These are phyloP conservation scores for Ceratocystis alfenasii DNA, from an alignment of 2,329 filamentous ascomycete genomes.

Conservation along the genomic window DNA sequence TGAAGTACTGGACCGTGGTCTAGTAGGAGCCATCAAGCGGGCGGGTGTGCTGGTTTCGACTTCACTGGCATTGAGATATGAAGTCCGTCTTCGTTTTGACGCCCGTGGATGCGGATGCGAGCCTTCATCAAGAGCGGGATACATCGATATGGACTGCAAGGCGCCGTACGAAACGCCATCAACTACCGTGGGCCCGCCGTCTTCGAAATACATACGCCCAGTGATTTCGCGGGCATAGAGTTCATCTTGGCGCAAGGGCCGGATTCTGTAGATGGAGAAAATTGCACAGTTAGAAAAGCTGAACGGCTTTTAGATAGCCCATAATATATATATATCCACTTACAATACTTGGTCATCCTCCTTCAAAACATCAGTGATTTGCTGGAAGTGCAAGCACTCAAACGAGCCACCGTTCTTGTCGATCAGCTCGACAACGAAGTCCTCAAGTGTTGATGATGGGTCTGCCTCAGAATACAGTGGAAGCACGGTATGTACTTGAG, in stretches of 20 bases:
- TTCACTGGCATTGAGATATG: slow-evolving; percentile 17
- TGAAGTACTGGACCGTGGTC: slow-evolving; percentile 4
- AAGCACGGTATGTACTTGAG: slow-evolving; percentile 65
- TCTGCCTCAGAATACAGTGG: slow-evolving; percentile 46
- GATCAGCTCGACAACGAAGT: slow-evolving; percentile 70
- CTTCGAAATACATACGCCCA: slow-evolving; percentile 69
- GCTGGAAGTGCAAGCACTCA: slow-evolving; percentile 79
- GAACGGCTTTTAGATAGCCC: slow-evolving; percentile 2
- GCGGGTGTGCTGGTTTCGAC: slow-evolving; percentile 20
- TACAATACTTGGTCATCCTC: slow-evolving; percentile 77
- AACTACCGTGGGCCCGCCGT: slow-evolving; percentile 65
- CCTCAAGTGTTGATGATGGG: slow-evolving; percentile 72
- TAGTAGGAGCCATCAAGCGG: background rate
- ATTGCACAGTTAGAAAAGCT: slow-evolving; percentile 21
- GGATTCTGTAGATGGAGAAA: slow-evolving; percentile 45
- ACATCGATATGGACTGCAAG: background rate
- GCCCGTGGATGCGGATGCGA: background rate
- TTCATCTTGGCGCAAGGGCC: slow-evolving; percentile 64
- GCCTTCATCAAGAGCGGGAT: background rate
- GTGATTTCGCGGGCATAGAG: slow-evolving; percentile 54
- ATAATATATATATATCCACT: slow-evolving; percentile 28
- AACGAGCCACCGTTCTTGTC: slow-evolving; percentile 48
- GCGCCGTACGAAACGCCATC: slow-evolving; percentile 35
- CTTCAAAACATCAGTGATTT: slow-evolving; percentile 56
- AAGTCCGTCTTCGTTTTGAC: slow-evolving; percentile 5